Evolutionary conservation across 257 asterid species (phyloP).

Genomic region (Linderniella brevidens): DNA sequence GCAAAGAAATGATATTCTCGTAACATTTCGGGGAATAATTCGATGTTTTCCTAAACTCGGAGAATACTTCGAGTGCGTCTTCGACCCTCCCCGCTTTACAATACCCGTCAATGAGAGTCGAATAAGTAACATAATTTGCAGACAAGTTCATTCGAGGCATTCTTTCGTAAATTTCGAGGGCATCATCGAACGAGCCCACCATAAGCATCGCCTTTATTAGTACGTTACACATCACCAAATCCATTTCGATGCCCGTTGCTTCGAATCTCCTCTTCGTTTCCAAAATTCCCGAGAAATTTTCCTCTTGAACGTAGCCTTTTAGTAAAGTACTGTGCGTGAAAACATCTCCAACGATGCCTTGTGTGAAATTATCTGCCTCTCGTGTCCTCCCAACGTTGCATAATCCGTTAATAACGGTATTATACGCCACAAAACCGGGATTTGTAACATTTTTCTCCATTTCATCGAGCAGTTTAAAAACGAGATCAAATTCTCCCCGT

Average conservation of each 20-base stretch:
- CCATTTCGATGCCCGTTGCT: conserved; percentile 34
- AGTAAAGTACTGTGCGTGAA: conserved; percentile 54
- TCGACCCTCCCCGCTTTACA: conserved; percentile 46
- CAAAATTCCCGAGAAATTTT: conserved; percentile 34
- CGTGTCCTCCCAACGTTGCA: conserved; percentile 62
- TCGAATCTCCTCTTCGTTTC: conserved; percentile 39
- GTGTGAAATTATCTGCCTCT: conserved; percentile 56
- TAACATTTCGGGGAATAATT: conserved; percentile 40
- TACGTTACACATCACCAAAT: conserved; percentile 50
- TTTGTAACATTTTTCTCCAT: conserved; percentile 51
- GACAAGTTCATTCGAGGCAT: conserved; percentile 31
- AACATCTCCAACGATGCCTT: conserved; percentile 41
- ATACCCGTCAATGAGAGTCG: conserved; percentile 56
- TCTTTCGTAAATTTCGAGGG: conserved; percentile 28
- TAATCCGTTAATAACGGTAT: conserved; percentile 63
- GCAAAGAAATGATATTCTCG: conserved; percentile 35
- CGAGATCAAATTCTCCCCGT: conserved; percentile 37
- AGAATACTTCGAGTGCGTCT: conserved; percentile 61
- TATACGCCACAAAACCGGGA: conserved; percentile 53
- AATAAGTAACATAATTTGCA: conserved; percentile 36
- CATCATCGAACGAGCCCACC: conserved; percentile 78
- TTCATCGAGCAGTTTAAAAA: conserved; percentile 41
- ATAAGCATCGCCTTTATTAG: conserved; percentile 55
- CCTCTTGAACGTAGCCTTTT: conserved; percentile 54
- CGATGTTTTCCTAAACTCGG: conserved; percentile 29